Percentiles rank a stretch among this genome's conserved stretches.
Conservation (phyloP, 495 filamentous ascomycete genomes). For the Parachaetomium inaequale region DNA sequence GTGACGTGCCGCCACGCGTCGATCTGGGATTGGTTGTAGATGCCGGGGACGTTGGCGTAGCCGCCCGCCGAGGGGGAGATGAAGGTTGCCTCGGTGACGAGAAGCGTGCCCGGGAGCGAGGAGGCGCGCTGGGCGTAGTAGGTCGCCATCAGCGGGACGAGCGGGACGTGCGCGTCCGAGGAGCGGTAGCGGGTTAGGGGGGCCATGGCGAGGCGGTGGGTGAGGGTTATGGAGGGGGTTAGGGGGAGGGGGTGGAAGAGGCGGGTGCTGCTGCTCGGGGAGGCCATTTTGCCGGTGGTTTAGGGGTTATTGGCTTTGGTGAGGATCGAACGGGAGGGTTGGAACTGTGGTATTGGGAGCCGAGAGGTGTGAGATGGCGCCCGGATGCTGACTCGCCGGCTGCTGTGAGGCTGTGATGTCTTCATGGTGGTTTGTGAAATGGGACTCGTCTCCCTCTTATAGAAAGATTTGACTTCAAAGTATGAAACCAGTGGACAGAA, state of each 20-base stretch:
- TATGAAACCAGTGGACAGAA: background rate
- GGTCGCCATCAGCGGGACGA: conserved; percentile 42
- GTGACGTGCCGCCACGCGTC: conserved; percentile 60
- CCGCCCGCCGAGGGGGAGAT: conserved; percentile 54
- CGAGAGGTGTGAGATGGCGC: background rate
- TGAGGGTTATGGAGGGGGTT: conserved; percentile 32
- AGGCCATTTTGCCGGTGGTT: background rate
- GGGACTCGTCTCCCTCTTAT: no score
- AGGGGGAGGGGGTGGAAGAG: conserved; percentile 46
- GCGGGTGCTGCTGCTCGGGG: conserved; percentile 1
- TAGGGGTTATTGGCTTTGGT: background rate
- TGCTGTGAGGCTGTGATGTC: background rate
- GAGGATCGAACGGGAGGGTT: background rate
- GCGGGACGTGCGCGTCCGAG: conserved; percentile 43
- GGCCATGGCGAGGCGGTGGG: conserved; percentile 44
- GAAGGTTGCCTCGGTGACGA: conserved; percentile 64
- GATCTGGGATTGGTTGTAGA: conserved; percentile 60
- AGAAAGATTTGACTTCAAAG: no score
- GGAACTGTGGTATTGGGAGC: background rate
- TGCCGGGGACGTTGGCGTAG: conserved; percentile 57
- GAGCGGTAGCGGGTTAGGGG: conserved; percentile 49
- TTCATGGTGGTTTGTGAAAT: background rate
- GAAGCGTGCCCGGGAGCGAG: conserved; percentile 55
- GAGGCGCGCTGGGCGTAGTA: conserved; percentile 64
- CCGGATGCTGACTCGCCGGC: no score